Base-by-base conservation (phyloP, 129 eudicot genomes). In the Rutidosis leptorrhynchoides region DNA sequence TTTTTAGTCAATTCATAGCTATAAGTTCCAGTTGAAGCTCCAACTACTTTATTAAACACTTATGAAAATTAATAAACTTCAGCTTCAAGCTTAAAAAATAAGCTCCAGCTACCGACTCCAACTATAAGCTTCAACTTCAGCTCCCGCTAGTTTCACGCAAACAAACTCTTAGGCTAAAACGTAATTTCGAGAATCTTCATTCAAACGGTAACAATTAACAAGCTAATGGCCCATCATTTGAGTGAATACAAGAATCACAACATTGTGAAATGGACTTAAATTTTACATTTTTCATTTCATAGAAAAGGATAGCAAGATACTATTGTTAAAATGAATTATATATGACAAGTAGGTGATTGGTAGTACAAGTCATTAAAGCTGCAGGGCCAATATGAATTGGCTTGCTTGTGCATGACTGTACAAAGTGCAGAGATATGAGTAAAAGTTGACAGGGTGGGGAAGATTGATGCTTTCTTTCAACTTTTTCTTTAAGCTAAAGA, bases 401-500 rank as follows among this genome's bases (percentile, higher is more conserved):
- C 58, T 54, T 63, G 54, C 71, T 76, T 76, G 72, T 69, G 71
- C 71, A 63, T 77, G 77, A 70, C 76, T 70, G 71, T 64, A 62
- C 81, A 70, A 70, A 64, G 71, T 77, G 66, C 65, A 77, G 67
- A 69, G 61, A 62, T 76, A 20, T 16, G 58, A 69, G 75, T 42
- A 69, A 69, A 67, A 58, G 60, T 61, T 55, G 69, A 20, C 69
- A 60, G 46, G 12, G 74, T 21, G 61, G 37, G 42, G 54, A 32
- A 48, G 35, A 59, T 33, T 64, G 79, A 74, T 74, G 79, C 81
- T 74, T 40, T 40, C 46, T 65, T 65, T 72, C 59, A 70, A 37
- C 88, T 83, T 83, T 83, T 69, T 60, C 89, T 80, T 77, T 77
- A 53, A 76, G 60, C 10, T 67, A 79, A 72, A 71, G 76, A 25